Evolutionary conservation across 257 asterid species (phyloP).

Genomic region (Nicotiana undulata): DNA sequence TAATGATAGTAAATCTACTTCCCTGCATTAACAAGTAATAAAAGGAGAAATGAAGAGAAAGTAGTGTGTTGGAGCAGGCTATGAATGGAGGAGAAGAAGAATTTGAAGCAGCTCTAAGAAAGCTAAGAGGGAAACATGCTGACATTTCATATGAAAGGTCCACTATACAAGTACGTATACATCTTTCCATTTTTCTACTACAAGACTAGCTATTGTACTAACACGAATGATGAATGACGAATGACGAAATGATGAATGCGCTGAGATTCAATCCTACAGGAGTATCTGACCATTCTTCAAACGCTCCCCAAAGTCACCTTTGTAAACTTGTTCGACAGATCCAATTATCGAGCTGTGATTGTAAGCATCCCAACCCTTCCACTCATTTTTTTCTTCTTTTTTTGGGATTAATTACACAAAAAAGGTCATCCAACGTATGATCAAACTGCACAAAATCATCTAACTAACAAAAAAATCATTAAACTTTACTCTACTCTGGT

Average conservation of each 20-base stretch:
- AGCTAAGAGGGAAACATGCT: constrained; percentile 61
- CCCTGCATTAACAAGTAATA: neutral
- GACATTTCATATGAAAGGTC: constrained; percentile 54
- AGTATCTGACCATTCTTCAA: neutral
- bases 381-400: too few relatives aligned
- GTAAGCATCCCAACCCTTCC: constrained; percentile 4
- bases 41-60: neutral
- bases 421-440: too few relatives aligned
- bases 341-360: constrained; percentile 12
- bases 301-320: constrained; percentile 18
- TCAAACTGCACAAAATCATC: too few relatives aligned
- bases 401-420: too few relatives aligned
- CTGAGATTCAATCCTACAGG: neutral
- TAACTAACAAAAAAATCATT: too few relatives aligned
- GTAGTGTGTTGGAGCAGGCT: constrained; percentile 35
- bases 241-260: too few relatives aligned
- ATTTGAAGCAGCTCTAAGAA: constrained; percentile 60
- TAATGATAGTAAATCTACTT: too few relatives aligned
- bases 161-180: constrained; percentile 43
- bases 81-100: constrained; percentile 59
- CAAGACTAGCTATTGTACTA: too few relatives aligned
- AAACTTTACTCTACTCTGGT: too few relatives aligned
- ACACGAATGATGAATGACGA: too few relatives aligned
- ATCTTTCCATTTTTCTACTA: too few relatives aligned
- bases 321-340: constrained; percentile 17